Base-by-base conservation (phyloP, 1,284 basidiomycete genomes). In the Pyrrhoderma noxium region DNA sequence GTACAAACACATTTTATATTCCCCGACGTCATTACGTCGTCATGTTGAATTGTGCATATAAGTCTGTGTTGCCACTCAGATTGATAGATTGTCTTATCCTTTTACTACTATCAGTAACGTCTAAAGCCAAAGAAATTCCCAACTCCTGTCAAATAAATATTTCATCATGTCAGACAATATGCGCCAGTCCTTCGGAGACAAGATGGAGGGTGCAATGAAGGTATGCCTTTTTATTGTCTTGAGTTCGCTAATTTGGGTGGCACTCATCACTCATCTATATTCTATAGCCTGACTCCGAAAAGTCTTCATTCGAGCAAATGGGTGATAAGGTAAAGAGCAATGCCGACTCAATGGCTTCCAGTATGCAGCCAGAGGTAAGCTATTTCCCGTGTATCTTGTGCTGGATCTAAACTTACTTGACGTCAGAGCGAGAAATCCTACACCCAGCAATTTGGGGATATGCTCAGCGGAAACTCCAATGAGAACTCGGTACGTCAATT, bases 181-280 rank as follows among this genome's bases (percentile, higher is more conserved):
- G 49, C 75, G 76, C 56, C 73, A 78, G 69, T 73, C 70, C 51
- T 65, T 77, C 63, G 74, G 74, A 60, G 74, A 77, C 69, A 79
- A 77, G 65, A 70, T 67, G 44, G 57, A 59, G 25, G 60, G 72
- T 59, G 65, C 71, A 40, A 11, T 74, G 52, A 75, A 76, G 71
- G 73, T 73, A 41, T 19, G 42, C 51, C 34, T 16, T n/a, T n/a
- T 8, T 19, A 16, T 18, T 41, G 13, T 42, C 19, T 47, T 19
- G 49, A 34, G 14, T 36, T 52, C 45, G 16, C 16, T 37, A 13
- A 39, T 16, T 53, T 37, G 49, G 21, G 11, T 31, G 27, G 27
- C 27, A 31, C 27, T 31, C 11, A 31, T 5, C 11, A 11, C 11
- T 31, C 5, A 31, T 31, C 27, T 5, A n/a, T n/a, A 34, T 14